A percentile compares a stretch with the other conserved stretches of the same genome.
Conservation (phyloP, 2,329 filamentous ascomycete species). For the Arthrobotrys sinensis region DNA sequence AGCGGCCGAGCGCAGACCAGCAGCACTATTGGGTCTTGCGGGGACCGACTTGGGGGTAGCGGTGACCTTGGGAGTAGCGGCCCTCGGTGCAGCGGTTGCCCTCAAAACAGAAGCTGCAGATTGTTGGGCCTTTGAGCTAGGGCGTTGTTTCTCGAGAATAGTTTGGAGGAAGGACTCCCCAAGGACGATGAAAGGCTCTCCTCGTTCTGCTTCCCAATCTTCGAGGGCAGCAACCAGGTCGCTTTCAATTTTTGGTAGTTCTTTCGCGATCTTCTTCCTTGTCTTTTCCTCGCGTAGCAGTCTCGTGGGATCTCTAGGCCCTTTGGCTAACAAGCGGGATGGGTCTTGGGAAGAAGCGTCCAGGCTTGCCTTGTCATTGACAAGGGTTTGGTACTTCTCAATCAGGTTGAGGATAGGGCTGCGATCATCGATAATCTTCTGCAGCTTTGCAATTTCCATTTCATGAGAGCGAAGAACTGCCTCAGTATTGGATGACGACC, state of each 20-base stretch:
- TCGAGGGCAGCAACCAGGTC: conserved; percentile 88
- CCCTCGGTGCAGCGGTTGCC: conserved; percentile 43
- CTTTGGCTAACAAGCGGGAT: conserved; percentile 90
- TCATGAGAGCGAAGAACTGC: conserved; percentile 95
- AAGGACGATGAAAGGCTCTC: conserved; percentile 91
- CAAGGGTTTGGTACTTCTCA: conserved; percentile 84
- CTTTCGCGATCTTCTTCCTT: conserved; percentile 96
- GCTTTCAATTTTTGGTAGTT: conserved; percentile 88
- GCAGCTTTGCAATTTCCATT: conserved; percentile 85
- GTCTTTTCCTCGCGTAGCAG: conserved; percentile 97
- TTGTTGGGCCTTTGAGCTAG: conserved; percentile 50
- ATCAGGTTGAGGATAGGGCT: conserved; percentile 85
- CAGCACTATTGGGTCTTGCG: conserved; percentile 49
- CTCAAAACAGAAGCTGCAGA: conserved; percentile 51
- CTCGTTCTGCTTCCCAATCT: conserved; percentile 93
- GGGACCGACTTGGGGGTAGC: conserved; percentile 46
- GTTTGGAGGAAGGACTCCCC: conserved; percentile 88
- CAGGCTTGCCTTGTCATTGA: conserved; percentile 89
- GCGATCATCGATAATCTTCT: conserved; percentile 87
- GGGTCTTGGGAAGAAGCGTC: conserved; percentile 94
- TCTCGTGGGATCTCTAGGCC: conserved; percentile 94
- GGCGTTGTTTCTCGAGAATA: conserved; percentile 59
- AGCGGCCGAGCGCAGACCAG: conserved; percentile 44
- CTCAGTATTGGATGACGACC: conserved; percentile 94
- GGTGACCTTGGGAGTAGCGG: conserved; percentile 33